Base-by-base conservation (phyloP, 257 asterid genomes). In the Thymus quinquecostatus region DNA sequence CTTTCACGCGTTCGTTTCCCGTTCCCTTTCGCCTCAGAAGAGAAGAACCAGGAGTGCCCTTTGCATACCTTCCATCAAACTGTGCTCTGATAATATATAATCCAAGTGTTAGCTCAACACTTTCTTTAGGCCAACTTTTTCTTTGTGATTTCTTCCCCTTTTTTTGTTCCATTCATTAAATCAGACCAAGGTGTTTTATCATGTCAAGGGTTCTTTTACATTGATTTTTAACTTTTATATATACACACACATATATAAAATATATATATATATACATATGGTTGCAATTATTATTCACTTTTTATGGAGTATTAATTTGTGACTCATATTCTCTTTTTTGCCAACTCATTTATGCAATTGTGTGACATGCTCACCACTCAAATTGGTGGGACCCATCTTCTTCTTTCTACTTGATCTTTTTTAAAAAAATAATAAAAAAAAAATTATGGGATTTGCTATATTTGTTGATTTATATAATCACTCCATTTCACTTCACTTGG, bases 1-100 rank as follows among this genome's bases (percentile, higher is more conserved):
- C 44, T 62, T 36, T 66, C 80, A 75, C 33, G 66, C 59, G 78
- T 70, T 21, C 85, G 60, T 80, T 79, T 68, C 53, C 73, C 49
- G 66, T 63, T 75, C 75, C 84, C 77, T 81, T 51, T 79, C 58
- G 69, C 78, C 83, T 79, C 83, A 47, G 79, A 82, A 84, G 66
- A 64, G 60, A 54, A 72, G 66, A 44, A 44, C 8, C 63, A 74
- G 88, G 86, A 85, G 85, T 75, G 55, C 80, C 82, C 65, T 56
- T 38, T 71, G 66, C 72, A 69, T 79, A 55, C 83, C 79, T 69
- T 50, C 41, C 67, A 62, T 78, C 71, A 69, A 77, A 69, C 64
- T 66, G 77, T 70, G 79, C 78, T 71, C 65, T 67, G 70, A 67
- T 79, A 38, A 21, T 21, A 21, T 21, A 21, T 21, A 0, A 64